A percentile compares a stretch with the other conserved stretches of the same genome.
Evolutionary conservation across 129 eudicot species (phyloP).

Genomic region (Centrapalus pauciflorus): DNA sequence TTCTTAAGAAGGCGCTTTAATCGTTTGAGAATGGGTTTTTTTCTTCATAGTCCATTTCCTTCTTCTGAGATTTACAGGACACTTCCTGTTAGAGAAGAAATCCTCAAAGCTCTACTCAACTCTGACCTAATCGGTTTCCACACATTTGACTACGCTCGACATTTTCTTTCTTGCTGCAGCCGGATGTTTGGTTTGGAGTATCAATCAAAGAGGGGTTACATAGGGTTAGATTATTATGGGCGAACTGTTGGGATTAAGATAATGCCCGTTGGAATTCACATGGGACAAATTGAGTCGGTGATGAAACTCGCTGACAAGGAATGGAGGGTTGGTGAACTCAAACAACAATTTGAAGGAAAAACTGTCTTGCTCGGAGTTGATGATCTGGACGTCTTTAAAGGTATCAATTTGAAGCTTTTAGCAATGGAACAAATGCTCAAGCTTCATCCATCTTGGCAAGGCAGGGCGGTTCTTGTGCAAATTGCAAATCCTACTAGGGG

Average conservation of each 20-base stretch:
- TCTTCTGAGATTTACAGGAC: slow-evolving; percentile 80
- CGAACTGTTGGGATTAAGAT: slow-evolving; percentile 77
- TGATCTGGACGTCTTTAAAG: slow-evolving; percentile 72
- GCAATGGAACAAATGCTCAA: slow-evolving; percentile 80
- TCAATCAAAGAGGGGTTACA: slow-evolving; percentile 72
- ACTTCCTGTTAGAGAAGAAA: slow-evolving; percentile 82
- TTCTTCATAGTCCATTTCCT: slow-evolving; percentile 77
- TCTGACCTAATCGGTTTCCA: slow-evolving; percentile 74
- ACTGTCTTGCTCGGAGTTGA: slow-evolving; percentile 68
- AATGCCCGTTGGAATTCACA: slow-evolving; percentile 79
- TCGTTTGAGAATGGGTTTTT: slow-evolving; percentile 73
- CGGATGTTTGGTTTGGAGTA: slow-evolving; percentile 86
- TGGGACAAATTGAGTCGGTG: slow-evolving; percentile 69
- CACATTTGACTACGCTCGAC: slow-evolving; percentile 77
- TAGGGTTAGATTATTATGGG: slow-evolving; percentile 68
- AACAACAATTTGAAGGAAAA: slow-evolving; percentile 63
- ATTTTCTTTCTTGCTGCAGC: slow-evolving; percentile 75
- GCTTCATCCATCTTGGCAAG: slow-evolving; percentile 62
- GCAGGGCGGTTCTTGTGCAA: slow-evolving; percentile 68
- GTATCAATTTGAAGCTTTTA: slow-evolving; percentile 59
- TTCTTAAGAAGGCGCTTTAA: slow-evolving; percentile 70
- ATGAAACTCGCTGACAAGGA: slow-evolving; percentile 59
- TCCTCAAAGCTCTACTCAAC: slow-evolving; percentile 59
- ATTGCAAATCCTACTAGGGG: slow-evolving; percentile 80
- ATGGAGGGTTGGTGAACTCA: slow-evolving; percentile 49